Base-by-base conservation (phyloP, 2,329 filamentous ascomycete species). In the Scedosporium boydii region DNA sequence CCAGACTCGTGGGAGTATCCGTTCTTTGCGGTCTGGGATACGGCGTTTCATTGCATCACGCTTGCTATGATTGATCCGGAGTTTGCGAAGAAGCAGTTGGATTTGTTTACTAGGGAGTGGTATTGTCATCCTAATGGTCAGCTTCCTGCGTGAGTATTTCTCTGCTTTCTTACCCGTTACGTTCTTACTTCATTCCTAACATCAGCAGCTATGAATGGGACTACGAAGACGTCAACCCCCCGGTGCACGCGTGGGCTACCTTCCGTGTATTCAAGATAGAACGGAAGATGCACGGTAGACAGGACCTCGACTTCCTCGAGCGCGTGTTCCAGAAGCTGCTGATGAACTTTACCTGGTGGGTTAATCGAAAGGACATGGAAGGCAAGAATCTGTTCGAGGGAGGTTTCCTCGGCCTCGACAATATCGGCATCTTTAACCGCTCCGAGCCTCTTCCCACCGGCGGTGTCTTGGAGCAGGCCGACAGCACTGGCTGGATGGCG, bases 301-400 rank as follows among this genome's bases (percentile, higher is more conserved):
- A 97, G 71, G 93, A 98, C 72, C 80, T 97, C 38, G 95, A 98
- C 75, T 98, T 97, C 76, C 82, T 98, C 9, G 93, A 98, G 78
- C 86, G 93, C 21, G 92, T 97, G 4, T 98, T 98, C 79, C 95
- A 98, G 72, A 98, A 98, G 75, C 77, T 98, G 64, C 80, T 98
- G 26, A 81, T 98, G 66, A 98, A 98, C 77, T 98, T 98, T 74
- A 98, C 95, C 3, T 98, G 95, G 95, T 98, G 93, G 93, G 93
- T 97, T 21, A 98, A 98, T 73, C 89, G 93, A 63, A 98, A 98
- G 76, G 93, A 98, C 69, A 83, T 84, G 10, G 91, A 96, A 9
- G 93, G 92, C 69, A 98, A 98, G 78, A 97, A 98, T 70, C 89
- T 98, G 29, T 98, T 98, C 68, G 95, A 98, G 72, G 95, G 93